Percentiles rank a stretch among this genome's conserved stretches.
Evolutionary conservation across 805 yeast genomes (phyloP).

Genomic region (Candida argentea): DNA sequence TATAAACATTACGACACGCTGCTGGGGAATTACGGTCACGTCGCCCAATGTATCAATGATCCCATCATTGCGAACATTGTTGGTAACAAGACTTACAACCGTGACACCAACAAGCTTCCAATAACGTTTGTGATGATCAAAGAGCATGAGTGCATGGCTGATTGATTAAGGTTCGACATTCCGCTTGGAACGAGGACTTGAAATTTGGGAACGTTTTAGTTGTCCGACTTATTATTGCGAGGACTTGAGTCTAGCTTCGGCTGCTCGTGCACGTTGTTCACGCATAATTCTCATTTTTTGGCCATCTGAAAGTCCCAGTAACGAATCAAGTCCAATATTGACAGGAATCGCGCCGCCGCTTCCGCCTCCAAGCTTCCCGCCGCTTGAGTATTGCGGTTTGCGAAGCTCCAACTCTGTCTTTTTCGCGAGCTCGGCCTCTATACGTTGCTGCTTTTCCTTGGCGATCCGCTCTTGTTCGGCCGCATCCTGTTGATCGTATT

Average conservation of each 20-base stretch:
- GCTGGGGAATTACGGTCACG: neutral
- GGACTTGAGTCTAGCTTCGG: slow-evolving; percentile 62
- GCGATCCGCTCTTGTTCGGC: slow-evolving; percentile 26
- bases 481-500: slow-evolving; percentile 34
- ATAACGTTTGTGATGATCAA: slow-evolving; percentile 35
- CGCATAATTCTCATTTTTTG: slow-evolving; percentile 76
- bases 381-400: slow-evolving; percentile 18
- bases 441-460: slow-evolving; percentile 27
- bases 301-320: slow-evolving; percentile 58
- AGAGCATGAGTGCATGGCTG: slow-evolving; percentile 11
- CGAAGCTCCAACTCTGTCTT: slow-evolving; percentile 31
- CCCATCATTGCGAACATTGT: slow-evolving; percentile 19
- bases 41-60: slow-evolving; percentile 10
- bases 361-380: slow-evolving; percentile 22
- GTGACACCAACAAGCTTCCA: slow-evolving; percentile 9
- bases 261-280: slow-evolving; percentile 93
- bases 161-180: slow-evolving; percentile 1
- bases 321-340: slow-evolving; percentile 26
- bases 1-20: slow-evolving; percentile 56
- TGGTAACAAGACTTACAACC: slow-evolving; percentile 7
- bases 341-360: slow-evolving; percentile 11
- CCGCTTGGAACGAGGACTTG: no score
- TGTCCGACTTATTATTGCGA: neutral
- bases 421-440: slow-evolving; percentile 35
- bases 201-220: neutral